Evolutionary conservation across 106 monocot species (phyloP).

Genomic region (Xerophyta viscosa): DNA sequence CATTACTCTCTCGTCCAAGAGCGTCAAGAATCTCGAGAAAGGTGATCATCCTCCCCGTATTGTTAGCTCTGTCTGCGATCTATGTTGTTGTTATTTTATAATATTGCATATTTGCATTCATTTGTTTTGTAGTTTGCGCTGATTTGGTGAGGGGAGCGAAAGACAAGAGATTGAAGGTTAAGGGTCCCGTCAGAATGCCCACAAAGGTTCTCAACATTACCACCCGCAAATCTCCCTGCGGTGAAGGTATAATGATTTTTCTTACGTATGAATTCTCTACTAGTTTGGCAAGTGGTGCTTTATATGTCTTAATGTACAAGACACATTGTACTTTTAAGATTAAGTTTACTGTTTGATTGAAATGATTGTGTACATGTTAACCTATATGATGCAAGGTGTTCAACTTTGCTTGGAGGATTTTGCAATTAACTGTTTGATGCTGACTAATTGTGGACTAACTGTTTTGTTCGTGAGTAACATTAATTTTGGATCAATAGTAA

Average conservation of each 20-base stretch:
- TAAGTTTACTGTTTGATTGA: too few species aligned
- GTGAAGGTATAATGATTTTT: conserved; percentile 38
- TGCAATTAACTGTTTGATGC: too few species aligned
- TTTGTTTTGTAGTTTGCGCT: conserved; percentile 34
- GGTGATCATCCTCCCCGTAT: conserved; percentile 18
- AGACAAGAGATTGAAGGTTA: conserved; percentile 48
- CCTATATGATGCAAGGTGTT: too few species aligned
- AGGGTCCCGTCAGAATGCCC: conserved; percentile 69
- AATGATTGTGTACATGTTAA: too few species aligned
- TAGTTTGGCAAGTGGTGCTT: background rate
- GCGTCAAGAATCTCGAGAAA: conserved; percentile 87
- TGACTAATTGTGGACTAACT: too few species aligned
- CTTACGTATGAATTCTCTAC: background rate
- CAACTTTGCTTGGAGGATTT: too few species aligned
- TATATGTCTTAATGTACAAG: too few species aligned
- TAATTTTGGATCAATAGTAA: background rate
- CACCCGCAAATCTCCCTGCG: conserved; percentile 62
- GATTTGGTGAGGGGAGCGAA: conserved; percentile 68
- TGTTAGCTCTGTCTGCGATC: background rate
- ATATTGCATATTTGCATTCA: too few species aligned
- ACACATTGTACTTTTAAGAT: too few species aligned
- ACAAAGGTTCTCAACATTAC: conserved; percentile 65
- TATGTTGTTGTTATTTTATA: background rate
- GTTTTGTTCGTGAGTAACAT: background rate
- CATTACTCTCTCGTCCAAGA: conserved; percentile 82